These are phyloP conservation scores for Penicillium verrucosum DNA, from an alignment of 2,329 filamentous ascomycete species.

Conservation along the genomic window DNA sequence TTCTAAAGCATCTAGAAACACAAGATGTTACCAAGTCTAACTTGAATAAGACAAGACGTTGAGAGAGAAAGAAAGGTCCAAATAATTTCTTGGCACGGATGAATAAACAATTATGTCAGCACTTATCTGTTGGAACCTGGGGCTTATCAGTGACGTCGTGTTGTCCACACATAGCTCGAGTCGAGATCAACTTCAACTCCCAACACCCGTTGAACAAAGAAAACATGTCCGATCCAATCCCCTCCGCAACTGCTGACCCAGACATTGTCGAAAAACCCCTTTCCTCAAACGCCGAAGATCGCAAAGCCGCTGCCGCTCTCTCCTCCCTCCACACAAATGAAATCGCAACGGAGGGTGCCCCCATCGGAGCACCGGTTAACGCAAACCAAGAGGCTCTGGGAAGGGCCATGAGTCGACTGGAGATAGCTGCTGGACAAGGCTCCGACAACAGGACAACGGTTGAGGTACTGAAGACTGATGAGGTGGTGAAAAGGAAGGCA, in stretches of 20 bases:
- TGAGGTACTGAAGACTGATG: slow-evolving; percentile 31
- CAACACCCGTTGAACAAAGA: background rate
- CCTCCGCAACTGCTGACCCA: slow-evolving; percentile 38
- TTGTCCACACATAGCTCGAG: background rate
- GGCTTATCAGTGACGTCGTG: slow-evolving; percentile 1
- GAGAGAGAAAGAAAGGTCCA: background rate
- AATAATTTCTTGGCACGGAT: too few relatives aligned
- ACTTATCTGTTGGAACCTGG: background rate
- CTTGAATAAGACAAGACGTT: background rate
- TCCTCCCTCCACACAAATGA: slow-evolving; percentile 46
- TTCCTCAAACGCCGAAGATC: slow-evolving; percentile 48
- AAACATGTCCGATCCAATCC: slow-evolving; percentile 45
- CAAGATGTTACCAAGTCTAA: background rate
- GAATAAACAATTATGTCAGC: slow-evolving; percentile 2
- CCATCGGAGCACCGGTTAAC: slow-evolving; percentile 32
- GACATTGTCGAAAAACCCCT: slow-evolving; percentile 33
- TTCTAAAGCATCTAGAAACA: background rate
- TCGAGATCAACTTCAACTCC: background rate
- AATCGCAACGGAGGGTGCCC: slow-evolving; percentile 34
- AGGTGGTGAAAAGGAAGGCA: slow-evolving; percentile 38
- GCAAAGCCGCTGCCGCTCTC: slow-evolving; percentile 50
- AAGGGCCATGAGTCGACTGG: slow-evolving; percentile 49
- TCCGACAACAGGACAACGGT: slow-evolving; percentile 18
- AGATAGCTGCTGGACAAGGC: slow-evolving; percentile 38
- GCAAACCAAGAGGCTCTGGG: slow-evolving; percentile 49